Evolutionary conservation across 1,284 basidiomycete species (phyloP).

Genomic region (Phlebopus sp.): DNA sequence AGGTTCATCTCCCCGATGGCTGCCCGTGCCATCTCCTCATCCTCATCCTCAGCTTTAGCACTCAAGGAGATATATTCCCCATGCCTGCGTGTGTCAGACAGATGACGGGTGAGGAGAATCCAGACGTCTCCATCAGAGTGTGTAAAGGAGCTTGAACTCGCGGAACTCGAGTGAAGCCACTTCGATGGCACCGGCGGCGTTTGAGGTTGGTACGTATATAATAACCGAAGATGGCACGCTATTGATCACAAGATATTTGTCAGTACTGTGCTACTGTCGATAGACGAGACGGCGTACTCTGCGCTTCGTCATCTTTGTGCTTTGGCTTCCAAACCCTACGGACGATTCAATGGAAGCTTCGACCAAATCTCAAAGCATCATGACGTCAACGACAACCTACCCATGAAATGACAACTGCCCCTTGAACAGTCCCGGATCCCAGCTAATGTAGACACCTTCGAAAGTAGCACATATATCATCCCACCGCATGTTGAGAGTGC

Average conservation of each 20-base stretch:
- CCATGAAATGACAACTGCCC: slow-evolving; percentile 61
- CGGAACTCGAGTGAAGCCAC: neutral
- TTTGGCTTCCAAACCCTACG: slow-evolving; percentile 55
- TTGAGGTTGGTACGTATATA: slow-evolving; percentile 23
- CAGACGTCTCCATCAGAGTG: slow-evolving; percentile 51
- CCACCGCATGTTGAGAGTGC: slow-evolving; percentile 61
- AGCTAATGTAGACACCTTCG: slow-evolving; percentile 84
- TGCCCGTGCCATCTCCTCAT: slow-evolving; percentile 21
- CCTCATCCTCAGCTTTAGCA: slow-evolving; percentile 44
- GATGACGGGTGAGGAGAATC: slow-evolving; percentile 80
- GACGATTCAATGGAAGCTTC: neutral
- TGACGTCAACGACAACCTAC: slow-evolving; percentile 37
- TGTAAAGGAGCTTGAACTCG: neutral
- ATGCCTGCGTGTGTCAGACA: slow-evolving; percentile 51
- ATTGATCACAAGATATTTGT: neutral
- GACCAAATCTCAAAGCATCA: neutral
- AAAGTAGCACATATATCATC: slow-evolving; percentile 72
- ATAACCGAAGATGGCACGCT: slow-evolving; percentile 38
- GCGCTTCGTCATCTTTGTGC: slow-evolving; percentile 15
- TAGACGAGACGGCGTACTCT: slow-evolving; percentile 16
- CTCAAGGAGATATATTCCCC: slow-evolving; percentile 76
- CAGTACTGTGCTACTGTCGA: slow-evolving; percentile 5
- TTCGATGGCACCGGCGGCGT: neutral
- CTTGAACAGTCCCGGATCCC: slow-evolving; percentile 72
- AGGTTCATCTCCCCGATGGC: slow-evolving; percentile 33